Evolutionary conservation across 805 yeast species (phyloP).

Genomic region (Zygotorulaspora sp.): DNA sequence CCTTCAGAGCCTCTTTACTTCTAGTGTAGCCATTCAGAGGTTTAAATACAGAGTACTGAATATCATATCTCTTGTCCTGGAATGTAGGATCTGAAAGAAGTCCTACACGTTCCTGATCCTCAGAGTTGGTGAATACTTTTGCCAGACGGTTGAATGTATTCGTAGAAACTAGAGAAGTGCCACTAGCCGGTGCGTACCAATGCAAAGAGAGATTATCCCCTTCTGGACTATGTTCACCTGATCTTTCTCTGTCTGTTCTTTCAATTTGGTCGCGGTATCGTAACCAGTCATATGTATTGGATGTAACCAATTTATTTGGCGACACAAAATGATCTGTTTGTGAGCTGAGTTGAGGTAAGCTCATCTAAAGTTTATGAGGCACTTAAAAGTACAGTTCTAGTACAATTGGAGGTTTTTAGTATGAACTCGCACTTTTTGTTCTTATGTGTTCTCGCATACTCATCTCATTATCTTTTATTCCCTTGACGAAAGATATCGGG

Average conservation of each 20-base stretch:
- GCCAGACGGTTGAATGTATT: conserved; percentile 1
- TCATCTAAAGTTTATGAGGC: too few species aligned
- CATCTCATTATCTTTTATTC: too few species aligned
- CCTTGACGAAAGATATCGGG: background rate
- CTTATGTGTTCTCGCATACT: too few species aligned
- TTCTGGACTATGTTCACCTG: conserved; percentile 1
- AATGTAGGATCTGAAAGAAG: conserved; percentile 1
- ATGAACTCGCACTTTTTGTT: too few species aligned
- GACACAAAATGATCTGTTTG: conserved; percentile 12
- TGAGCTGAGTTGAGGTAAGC: conserved; percentile 1
- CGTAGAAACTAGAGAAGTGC: background rate
- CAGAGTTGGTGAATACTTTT: conserved; percentile 7
- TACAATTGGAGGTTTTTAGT: too few species aligned
- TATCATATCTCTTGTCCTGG: conserved; percentile 36
- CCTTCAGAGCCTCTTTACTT: conserved; percentile 10
- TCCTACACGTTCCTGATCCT: conserved; percentile 4
- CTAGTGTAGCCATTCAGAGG: conserved; percentile 36
- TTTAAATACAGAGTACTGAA: conserved; percentile 53
- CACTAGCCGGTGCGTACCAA: background rate
- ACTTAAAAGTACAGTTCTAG: too few species aligned
- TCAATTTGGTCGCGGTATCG: conserved; percentile 19
- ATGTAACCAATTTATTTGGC: conserved; percentile 15
- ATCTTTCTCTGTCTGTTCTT: conserved; percentile 1
- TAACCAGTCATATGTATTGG: conserved; percentile 24
- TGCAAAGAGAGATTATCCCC: conserved; percentile 2